Evolutionary conservation across 2,329 filamentous ascomycete genomes (phyloP).

Genomic region (Aspergillus uvarum): DNA sequence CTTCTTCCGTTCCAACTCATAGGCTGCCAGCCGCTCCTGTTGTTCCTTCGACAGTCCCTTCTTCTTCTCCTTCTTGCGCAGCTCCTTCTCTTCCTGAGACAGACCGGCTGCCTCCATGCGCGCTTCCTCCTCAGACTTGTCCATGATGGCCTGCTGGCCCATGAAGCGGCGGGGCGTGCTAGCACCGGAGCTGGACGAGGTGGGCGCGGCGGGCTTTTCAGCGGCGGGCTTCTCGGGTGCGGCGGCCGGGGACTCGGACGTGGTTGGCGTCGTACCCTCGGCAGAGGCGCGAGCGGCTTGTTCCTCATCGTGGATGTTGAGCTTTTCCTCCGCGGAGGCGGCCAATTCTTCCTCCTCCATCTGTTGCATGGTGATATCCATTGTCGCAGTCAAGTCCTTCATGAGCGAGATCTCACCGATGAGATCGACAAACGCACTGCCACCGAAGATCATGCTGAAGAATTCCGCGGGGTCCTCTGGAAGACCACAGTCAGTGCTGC

Average conservation of each 20-base stretch:
- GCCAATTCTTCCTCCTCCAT: slow-evolving; percentile 68
- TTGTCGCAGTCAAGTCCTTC: slow-evolving; percentile 96
- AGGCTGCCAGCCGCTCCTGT: slow-evolving; percentile 83
- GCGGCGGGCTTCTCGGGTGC: slow-evolving; percentile 27
- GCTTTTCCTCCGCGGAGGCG: slow-evolving; percentile 51
- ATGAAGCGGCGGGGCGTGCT: slow-evolving; percentile 58
- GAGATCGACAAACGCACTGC: slow-evolving; percentile 91
- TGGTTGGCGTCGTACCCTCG: slow-evolving; percentile 26
- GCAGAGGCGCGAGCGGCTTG: slow-evolving; percentile 37
- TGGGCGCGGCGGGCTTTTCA: slow-evolving; percentile 23
- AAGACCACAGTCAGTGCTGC: background rate
- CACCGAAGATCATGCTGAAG: slow-evolving; percentile 97
- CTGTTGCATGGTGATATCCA: slow-evolving; percentile 92
- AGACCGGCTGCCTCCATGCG: slow-evolving; percentile 64
- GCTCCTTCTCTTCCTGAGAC: slow-evolving; percentile 70
- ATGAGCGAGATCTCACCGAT: slow-evolving; percentile 98
- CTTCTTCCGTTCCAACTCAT: slow-evolving; percentile 79
- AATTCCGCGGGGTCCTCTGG: slow-evolving; percentile 89
- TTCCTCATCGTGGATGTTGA: slow-evolving; percentile 47
- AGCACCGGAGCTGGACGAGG: slow-evolving; percentile 38
- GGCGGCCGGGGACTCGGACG: slow-evolving; percentile 50
- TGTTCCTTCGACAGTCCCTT: slow-evolving; percentile 89
- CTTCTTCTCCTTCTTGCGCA: slow-evolving; percentile 82
- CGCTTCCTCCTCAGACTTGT: slow-evolving; percentile 77
- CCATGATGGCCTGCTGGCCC: slow-evolving; percentile 82